phyloP scores from a whole-genome alignment of 31 red algal genomes.

The Odonthalia washingtoniensis region DNA sequence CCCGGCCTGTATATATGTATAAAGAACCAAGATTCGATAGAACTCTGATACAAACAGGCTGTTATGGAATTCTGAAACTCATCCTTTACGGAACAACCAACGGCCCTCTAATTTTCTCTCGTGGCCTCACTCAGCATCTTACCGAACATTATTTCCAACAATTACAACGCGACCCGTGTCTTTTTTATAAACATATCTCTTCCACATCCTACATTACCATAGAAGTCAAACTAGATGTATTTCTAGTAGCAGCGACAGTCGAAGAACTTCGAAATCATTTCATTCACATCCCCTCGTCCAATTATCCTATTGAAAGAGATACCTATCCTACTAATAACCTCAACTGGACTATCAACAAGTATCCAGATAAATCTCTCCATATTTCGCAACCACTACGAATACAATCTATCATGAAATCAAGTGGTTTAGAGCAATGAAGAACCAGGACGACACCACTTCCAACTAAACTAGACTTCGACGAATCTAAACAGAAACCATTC shows the following conservation, averaged over 20 bases:
- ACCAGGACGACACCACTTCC: not conserved
- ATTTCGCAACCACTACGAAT: constrained; percentile 17
- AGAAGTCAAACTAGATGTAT: not conserved
- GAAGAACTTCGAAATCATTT: not conserved
- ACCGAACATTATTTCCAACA: not conserved
- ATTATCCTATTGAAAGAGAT: constrained; percentile 15
- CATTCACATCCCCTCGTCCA: not conserved
- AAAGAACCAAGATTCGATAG: constrained; percentile 32
- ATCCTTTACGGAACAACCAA: constrained; percentile 46
- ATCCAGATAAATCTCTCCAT: not conserved
- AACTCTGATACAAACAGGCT: not conserved
- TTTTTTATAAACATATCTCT: not conserved
- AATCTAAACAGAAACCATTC: not conserved
- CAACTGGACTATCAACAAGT: not conserved
- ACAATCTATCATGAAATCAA: not conserved
- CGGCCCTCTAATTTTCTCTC: too few relatives aligned
- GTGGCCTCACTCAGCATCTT: too few relatives aligned
- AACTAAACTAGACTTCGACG: not conserved
- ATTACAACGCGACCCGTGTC: not conserved
- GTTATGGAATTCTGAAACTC: not conserved
- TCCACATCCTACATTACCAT: not conserved
- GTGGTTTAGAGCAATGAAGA: not conserved
- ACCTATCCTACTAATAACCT: constrained; percentile 15
- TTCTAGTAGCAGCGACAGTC: not conserved
- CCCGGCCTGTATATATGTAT: not conserved